A percentile compares a stretch with the other conserved stretches of the same genome.
Evolutionary conservation across 805 yeast genomes (phyloP).

Genomic region (Candida insectalens): DNA sequence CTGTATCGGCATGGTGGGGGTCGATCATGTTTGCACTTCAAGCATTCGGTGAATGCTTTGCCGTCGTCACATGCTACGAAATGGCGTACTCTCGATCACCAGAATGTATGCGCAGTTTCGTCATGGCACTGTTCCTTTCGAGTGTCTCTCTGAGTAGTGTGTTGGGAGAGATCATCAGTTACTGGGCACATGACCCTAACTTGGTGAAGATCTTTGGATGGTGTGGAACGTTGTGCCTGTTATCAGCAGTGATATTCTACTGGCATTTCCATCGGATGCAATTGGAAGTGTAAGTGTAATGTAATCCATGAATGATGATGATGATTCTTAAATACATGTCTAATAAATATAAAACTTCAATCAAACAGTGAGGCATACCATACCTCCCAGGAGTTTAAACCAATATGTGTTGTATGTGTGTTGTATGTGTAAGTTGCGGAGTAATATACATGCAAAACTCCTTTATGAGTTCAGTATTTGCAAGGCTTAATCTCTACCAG

Average conservation of each 20-base stretch:
- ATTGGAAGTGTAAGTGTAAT: too few species aligned
- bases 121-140: conserved; percentile 30
- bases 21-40: conserved; percentile 28
- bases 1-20: conserved; percentile 26
- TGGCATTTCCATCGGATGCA: conserved; percentile 6
- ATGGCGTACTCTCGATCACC: conserved; percentile 46
- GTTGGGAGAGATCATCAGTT: conserved; percentile 29
- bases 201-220: conserved; percentile 27
- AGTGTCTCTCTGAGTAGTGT: conserved; percentile 38
- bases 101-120: conserved; percentile 39
- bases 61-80: conserved; percentile 41
- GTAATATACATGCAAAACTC: too few species aligned
- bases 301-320: too few species aligned
- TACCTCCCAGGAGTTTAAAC: too few species aligned
- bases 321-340: too few species aligned
- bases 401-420: too few species aligned
- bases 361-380: too few species aligned
- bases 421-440: too few species aligned
- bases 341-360: too few species aligned
- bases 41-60: conserved; percentile 46
- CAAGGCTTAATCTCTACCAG: too few species aligned
- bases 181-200: conserved; percentile 31
- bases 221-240: conserved; percentile 24
- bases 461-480: too few species aligned
- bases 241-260: conserved; percentile 16